Evolutionary conservation across 208 protist genomes (phyloP).

Genomic region (Naegleria gruberi): DNA sequence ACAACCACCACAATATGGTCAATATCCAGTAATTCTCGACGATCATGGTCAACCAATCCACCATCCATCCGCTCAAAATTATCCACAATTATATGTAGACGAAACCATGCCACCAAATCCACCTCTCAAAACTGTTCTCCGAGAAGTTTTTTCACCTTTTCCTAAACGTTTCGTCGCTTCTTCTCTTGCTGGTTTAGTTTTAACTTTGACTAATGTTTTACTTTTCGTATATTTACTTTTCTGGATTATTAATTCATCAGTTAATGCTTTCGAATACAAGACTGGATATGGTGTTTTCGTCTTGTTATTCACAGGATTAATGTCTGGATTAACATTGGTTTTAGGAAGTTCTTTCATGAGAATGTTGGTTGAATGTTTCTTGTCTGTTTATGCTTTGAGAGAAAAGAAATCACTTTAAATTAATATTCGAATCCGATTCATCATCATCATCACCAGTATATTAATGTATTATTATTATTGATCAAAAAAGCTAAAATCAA

Average conservation of each 20-base stretch:
- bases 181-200: neutral
- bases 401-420: neutral
- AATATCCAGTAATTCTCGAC: neutral
- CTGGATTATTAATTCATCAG: neutral
- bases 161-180: neutral
- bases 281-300: neutral
- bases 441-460: too few relatives aligned
- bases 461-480: too few relatives aligned
- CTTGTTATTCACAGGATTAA: neutral
- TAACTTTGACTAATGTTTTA: neutral
- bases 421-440: neutral
- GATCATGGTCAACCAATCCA: neutral
- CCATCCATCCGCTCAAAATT: neutral
- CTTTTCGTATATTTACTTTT: neutral
- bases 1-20: neutral
- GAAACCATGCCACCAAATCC: neutral
- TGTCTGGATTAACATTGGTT: neutral
- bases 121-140: neutral
- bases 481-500: too few relatives aligned
- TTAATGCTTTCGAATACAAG: neutral
- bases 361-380: neutral
- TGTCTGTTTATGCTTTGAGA: neutral
- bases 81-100: neutral
- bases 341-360: neutral
- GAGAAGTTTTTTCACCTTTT: neutral